A percentile compares a stretch with the other conserved stretches of the same genome.
phyloP scores from a whole-genome alignment of 305 asterid genomes.

The Plantago coronopus region DNA sequence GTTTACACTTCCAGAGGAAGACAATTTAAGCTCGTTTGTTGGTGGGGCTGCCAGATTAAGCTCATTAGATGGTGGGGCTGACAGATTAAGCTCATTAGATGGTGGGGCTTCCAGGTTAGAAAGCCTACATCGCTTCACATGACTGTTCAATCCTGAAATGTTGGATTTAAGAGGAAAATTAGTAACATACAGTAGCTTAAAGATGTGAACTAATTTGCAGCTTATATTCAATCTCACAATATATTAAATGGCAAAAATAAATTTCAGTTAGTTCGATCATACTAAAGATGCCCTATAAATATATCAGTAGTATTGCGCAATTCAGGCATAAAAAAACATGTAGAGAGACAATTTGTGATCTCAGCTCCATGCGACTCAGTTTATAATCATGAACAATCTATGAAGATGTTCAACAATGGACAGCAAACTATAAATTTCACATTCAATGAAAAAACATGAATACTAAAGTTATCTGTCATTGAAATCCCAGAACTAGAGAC shows the following conservation, averaged over 20 bases:
- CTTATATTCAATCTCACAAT: neutral
- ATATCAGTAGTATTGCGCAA: neutral
- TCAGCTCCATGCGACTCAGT: too few species aligned
- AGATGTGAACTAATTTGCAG: neutral
- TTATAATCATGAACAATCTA: too few species aligned
- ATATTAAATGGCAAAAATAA: neutral
- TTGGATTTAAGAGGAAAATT: conserved; percentile 15
- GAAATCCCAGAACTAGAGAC: too few species aligned
- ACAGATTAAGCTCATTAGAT: too few species aligned
- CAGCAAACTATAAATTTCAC: too few species aligned
- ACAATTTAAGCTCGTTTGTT: conserved; percentile 13
- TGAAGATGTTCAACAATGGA: too few species aligned
- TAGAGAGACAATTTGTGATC: too few species aligned
- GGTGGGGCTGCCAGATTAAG: conserved; percentile 27
- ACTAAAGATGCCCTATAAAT: neutral
- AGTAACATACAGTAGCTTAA: conserved; percentile 1
- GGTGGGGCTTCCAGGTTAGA: too few species aligned
- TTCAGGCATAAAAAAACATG: too few species aligned
- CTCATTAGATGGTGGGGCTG: too few species aligned
- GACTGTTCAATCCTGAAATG: conserved; percentile 25
- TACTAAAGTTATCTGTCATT: too few species aligned
- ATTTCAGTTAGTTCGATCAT: neutral
- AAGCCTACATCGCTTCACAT: conserved; percentile 1
- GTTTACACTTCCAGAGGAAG: conserved; percentile 15
- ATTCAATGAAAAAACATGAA: too few species aligned